Evolutionary conservation across 306 rosid species (phyloP).

Genomic region (Benincasa hispida): DNA sequence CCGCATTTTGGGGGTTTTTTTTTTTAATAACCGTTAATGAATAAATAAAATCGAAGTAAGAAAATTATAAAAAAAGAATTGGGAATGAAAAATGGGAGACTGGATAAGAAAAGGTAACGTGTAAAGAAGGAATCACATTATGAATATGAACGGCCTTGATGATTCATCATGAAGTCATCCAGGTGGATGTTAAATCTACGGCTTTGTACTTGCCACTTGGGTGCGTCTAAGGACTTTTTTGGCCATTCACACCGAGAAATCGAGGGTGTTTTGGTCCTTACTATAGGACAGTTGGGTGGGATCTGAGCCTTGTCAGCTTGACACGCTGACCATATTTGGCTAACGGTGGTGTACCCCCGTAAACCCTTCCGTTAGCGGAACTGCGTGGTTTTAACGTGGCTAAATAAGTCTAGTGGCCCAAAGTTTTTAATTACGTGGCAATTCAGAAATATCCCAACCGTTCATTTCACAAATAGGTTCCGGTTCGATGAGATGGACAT

Average conservation of each 20-base stretch:
- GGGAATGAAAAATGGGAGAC: not conserved
- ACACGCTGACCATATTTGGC: not conserved
- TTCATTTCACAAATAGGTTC: not conserved
- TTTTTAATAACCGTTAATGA: not conserved
- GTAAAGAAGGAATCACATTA: conserved; percentile 1
- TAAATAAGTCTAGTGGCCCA: not conserved
- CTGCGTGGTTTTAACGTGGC: not conserved
- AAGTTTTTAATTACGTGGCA: not conserved
- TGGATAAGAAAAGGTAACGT: conserved; percentile 5
- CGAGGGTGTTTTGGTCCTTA: conserved; percentile 8
- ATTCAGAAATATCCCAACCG: not conserved
- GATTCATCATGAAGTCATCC: not conserved
- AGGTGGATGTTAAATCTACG: not conserved
- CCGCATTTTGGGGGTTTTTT: not conserved
- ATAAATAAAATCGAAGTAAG: not conserved
- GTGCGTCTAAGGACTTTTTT: not conserved
- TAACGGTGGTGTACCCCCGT: not conserved
- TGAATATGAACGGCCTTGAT: not conserved
- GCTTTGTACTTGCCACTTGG: not conserved
- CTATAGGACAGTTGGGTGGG: not conserved
- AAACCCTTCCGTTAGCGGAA: not conserved
- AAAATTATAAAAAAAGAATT: not conserved
- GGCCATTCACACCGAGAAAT: not conserved
- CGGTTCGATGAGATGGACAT: not conserved
- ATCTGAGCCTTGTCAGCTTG: not conserved